Evolutionary conservation across 352 stramenopile species (phyloP).

Genomic region (Halophytophthora polymorphica): DNA sequence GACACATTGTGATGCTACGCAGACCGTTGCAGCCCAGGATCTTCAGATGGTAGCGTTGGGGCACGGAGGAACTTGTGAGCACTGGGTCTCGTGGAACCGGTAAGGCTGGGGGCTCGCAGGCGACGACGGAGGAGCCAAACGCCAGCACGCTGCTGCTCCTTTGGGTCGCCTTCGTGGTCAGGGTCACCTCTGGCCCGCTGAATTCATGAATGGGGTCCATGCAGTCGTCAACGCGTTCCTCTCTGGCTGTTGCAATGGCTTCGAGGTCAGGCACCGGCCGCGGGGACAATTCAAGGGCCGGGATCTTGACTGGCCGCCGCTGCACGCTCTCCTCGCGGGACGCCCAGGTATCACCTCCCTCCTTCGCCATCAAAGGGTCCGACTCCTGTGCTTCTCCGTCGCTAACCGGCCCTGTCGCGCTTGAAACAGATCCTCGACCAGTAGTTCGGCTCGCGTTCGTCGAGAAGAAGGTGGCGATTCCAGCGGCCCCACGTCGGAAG

Average conservation of each 20-base stretch:
- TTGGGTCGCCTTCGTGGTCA: no score
- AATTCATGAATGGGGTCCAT: no score
- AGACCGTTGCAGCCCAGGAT: slow-evolving; percentile 19
- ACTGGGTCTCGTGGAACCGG: no score
- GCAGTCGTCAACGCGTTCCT: no score
- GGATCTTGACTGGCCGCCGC: slow-evolving; percentile 20
- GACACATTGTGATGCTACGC: slow-evolving; percentile 14
- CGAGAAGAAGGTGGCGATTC: slow-evolving; percentile 17
- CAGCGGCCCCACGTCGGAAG: slow-evolving; percentile 12
- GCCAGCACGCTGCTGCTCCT: no score
- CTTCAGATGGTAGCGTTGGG: slow-evolving; percentile 22
- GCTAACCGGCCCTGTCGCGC: slow-evolving; percentile 8
- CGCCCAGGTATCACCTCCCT: slow-evolving; percentile 9
- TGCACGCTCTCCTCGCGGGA: slow-evolving; percentile 22
- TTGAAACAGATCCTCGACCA: slow-evolving; percentile 2
- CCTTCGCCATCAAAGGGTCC: slow-evolving; percentile 8
- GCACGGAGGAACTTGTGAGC: background rate
- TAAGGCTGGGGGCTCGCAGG: no score
- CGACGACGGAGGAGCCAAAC: no score
- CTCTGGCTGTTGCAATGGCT: slow-evolving; percentile 1
- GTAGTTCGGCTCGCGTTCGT: slow-evolving; percentile 2
- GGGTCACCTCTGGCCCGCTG: no score
- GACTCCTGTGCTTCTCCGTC: slow-evolving; percentile 8
- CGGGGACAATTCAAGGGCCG: slow-evolving; percentile 11
- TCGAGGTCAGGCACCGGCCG: slow-evolving; percentile 1